A percentile compares a stretch with the other conserved stretches of the same genome.
These are phyloP conservation scores for Boletus huronensis DNA, from an alignment of 768 basidiomycete genomes.

Conservation along the genomic window DNA sequence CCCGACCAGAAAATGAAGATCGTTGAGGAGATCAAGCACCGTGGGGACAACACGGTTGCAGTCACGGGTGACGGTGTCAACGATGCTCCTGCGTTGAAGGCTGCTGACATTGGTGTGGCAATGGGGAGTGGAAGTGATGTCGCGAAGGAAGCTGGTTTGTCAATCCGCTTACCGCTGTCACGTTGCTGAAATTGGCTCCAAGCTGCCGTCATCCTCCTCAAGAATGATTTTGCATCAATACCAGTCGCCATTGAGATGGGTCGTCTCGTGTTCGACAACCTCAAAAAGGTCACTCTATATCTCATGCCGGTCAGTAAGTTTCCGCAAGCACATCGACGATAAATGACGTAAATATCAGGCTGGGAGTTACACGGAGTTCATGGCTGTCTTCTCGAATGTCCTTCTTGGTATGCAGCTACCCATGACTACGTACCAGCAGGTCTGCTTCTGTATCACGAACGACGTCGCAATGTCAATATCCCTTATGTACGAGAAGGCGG, in stretches of 20 bases:
- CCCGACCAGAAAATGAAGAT: constrained; percentile 59
- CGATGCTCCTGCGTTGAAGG: constrained; percentile 49
- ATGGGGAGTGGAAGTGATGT: constrained; percentile 48
- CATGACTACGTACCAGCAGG: constrained; percentile 51
- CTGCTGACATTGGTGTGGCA: constrained; percentile 53
- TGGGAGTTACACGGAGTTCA: constrained; percentile 55
- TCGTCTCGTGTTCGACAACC: constrained; percentile 55
- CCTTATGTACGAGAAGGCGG: constrained; percentile 50
- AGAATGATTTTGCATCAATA: constrained; percentile 58
- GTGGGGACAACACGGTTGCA: constrained; percentile 48
- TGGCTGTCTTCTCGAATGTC: constrained; percentile 55
- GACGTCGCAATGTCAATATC: constrained; percentile 50
- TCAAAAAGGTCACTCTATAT: constrained; percentile 47
- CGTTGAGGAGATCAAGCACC: constrained; percentile 48
- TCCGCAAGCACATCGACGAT: not conserved
- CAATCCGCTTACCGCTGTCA: not conserved
- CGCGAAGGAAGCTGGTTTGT: constrained; percentile 51
- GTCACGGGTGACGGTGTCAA: constrained; percentile 58
- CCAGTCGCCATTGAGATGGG: constrained; percentile 56
- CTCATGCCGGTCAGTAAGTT: constrained; percentile 36
- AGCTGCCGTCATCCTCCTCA: constrained; percentile 47
- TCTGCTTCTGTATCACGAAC: constrained; percentile 51
- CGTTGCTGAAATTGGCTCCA: not conserved
- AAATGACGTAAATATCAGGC: constrained; percentile 28
- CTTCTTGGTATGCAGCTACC: constrained; percentile 58